Evolutionary conservation across 768 basidiomycete genomes (phyloP), one percentile per base, ranked within the genome.

Genomic region (Hortiboletus flavorubellus): DNA sequence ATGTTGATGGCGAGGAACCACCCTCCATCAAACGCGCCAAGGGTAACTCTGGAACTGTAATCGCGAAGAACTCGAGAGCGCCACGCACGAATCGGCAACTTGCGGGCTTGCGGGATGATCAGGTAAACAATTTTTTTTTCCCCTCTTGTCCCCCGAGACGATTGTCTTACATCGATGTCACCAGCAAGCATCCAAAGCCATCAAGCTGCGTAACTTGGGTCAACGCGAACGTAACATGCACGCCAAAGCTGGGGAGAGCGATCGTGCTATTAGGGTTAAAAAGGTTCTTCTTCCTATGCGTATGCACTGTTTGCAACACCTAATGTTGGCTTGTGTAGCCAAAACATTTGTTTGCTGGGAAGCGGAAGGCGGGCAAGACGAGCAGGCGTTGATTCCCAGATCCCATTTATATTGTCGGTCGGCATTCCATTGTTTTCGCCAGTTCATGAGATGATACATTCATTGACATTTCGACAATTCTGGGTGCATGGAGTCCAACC

Each of bases 191-290:
- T 77, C 83, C 56, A 87, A 86, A 67, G 91, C 96, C 16, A 75
- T 82, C 70, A 84, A 87, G 66, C 78, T 98, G 54, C 88, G 91
- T 61, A 91, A 92, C 64, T 81, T 96, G 51, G 87, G 87, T 7
- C 93, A 96, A 70, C 80, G 96, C 61, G 82, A 81, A 51, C 87
- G 93, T 56, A 96, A 96, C 70, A 84, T 85, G 78, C 79, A 85
- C 42, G 96, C 93, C 26, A 92, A 88, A 69, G 95, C 94, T 38
- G 91, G 91, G 55, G 96, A 99, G 80, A 78, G 83, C 55, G 93
- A 95, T 75, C 85, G 91, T 60, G 80, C 80, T 11, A 93, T 93
- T 74, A 80, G 76, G 66, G 80, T 79, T 59, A 92, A 92, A 80
- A 92, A 89, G 90, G 91, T 91, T 49, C 12, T 79, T 75, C 12